Conservation (phyloP, 2,329 filamentous ascomycete genomes). For the Diaporthe sp. region DNA sequence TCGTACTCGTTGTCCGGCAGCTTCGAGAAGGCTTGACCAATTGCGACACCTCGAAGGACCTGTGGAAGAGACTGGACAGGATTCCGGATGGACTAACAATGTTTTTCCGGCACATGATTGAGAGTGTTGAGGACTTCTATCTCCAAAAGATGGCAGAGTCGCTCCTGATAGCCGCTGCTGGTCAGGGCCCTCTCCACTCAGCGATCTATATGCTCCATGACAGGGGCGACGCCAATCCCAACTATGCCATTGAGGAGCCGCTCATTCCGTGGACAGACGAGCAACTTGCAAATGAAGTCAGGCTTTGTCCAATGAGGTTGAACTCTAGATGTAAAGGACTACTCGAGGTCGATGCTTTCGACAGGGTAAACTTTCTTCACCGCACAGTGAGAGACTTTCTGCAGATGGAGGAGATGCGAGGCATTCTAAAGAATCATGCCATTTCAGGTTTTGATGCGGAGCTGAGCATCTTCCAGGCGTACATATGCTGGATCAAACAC, state of each 20-base stretch:
- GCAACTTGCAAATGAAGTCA: neutral
- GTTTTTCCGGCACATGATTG: neutral
- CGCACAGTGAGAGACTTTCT: slow-evolving; percentile 12
- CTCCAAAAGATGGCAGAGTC: slow-evolving; percentile 13
- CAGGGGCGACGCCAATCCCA: neutral
- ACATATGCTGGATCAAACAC: slow-evolving; percentile 15
- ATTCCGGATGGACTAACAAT: neutral
- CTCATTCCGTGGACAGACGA: neutral
- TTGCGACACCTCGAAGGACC: neutral
- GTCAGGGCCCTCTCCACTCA: slow-evolving; percentile 1
- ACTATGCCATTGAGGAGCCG: neutral
- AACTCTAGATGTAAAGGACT: slow-evolving; percentile 1
- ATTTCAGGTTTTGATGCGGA: neutral
- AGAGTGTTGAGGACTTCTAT: neutral
- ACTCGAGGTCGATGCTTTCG: slow-evolving; percentile 17
- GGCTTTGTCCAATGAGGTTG: neutral
- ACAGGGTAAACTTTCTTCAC: slow-evolving; percentile 10
- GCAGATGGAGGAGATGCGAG: neutral
- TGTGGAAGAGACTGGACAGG: neutral
- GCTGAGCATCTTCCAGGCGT: neutral
- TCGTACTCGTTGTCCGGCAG: neutral
- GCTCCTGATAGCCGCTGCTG: neutral
- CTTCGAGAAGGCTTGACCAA: slow-evolving; percentile 8
- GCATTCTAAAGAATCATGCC: neutral
- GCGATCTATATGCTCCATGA: slow-evolving; percentile 4